Evolutionary conservation across 257 asterid genomes (phyloP), one percentile per base, ranked within the genome.

Genomic region (Capsicum rhomboideum): DNA sequence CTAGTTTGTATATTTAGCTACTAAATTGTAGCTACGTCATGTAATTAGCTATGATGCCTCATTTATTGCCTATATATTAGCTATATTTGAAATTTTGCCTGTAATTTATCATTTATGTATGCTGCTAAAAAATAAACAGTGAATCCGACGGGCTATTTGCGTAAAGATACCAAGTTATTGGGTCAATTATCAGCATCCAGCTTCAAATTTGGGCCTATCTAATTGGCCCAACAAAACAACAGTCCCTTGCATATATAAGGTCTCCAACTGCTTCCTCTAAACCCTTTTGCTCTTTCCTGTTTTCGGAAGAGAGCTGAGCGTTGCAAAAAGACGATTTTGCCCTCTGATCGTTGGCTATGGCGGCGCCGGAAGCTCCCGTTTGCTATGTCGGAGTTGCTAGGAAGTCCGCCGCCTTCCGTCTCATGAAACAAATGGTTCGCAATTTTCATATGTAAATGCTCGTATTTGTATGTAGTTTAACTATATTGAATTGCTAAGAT

Each of bases 401-500:
- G 55, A 86, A 90, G 71, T 96, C 99, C 84, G 98, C 98, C 80
- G 99, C 99, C 50, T 96, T 94, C 90, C 98, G 98, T 84, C 98
- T 96, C 91, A 96, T 96, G 99, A 96, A 96, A 84, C 98, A 94
- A 88, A 96, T 96, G 99, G 99, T 94, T 91, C 29, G 4, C 18
- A 75, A 53, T 74, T 52, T 77, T 6, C 46, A 17, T 9, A 29
- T 66, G 0, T 67, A 8, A 31, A 34, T 31, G 8, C 75, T 67
- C 50, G 26, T 67, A 67, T 2, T 67, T 67, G 12, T 67, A 17
- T 67, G 26, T 31, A 4, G 2, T 69, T n/a, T 29, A 20, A 20
- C 78, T 37, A 9, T 37, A 69, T 37, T 69, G 50, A 18, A 37
- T 40, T 37, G 29, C 53, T 37, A 20, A 69, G 6, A 1, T 37